Base-by-base conservation (phyloP, 495 filamentous ascomycete species). In the Aspergillus bertholletiae region DNA sequence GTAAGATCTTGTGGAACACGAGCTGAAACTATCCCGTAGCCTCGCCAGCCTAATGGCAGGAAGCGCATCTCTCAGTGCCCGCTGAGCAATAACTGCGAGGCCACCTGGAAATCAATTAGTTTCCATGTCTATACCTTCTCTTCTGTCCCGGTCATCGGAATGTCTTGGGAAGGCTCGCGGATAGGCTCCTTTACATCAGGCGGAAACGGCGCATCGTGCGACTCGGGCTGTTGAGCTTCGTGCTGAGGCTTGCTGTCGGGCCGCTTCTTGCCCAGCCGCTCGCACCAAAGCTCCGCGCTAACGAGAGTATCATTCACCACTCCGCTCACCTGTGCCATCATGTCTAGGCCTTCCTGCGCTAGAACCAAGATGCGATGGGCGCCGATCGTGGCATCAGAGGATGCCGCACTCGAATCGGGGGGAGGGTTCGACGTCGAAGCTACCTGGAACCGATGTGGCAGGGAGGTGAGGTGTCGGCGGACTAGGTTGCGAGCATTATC, bases 271-370 rank as follows among this genome's bases (percentile, higher is more conserved):
- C 88, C 88, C 28, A 95, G 71, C 17, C 84, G 77, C 35, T 88
- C 84, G 56, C 89, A 87, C 93, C 93, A 96, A 62, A 84, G 82
- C 67, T 96, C 91, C 5, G 93, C 93, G 62, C 85, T 89, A 32
- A 84, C 78, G 26, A 96, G 83, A 4, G 92, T 96, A n/a, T 86
- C 83, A 60, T 90, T 86, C 22, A 96, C 82, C 0, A 93, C 85
- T 0, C 82, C 83, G 22, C 82, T 88, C 39, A 97, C 90, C 64
- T 95, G 88, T 0, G 80, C 76, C 80, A 96, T 88, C 82, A 96
- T 93, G 58, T 95, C 88, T 21, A 97, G 77, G 2, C 90, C 89
- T 66, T 96, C 92, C 55, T 87, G 87, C 2, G 90, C 91, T 27
- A 97, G 81, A 0, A 92, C 83, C 11, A 96, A 61, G 30, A 91